Evolutionary conservation across 2,329 filamentous ascomycete species (phyloP).

Genomic region (Paecilomyces formosus): DNA sequence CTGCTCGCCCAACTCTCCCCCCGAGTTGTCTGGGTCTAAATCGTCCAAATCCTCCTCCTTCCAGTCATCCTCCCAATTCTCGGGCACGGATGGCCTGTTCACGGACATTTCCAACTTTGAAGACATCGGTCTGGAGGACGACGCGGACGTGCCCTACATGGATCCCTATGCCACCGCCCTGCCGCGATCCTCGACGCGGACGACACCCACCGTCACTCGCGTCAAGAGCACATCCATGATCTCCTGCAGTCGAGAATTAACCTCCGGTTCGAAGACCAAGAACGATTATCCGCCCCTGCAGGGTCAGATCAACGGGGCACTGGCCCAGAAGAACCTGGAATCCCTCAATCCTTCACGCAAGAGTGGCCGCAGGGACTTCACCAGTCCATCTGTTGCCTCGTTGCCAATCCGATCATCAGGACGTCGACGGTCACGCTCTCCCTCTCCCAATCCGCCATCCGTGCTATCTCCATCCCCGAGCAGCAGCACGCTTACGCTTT

Average conservation of each 20-base stretch:
- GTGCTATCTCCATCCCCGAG: constrained; percentile 23
- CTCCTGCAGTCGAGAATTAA: constrained; percentile 27
- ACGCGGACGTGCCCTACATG: constrained; percentile 36
- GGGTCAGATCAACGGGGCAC: constrained; percentile 18
- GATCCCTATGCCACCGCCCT: not conserved
- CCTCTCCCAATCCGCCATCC: constrained; percentile 9
- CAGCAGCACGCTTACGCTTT: not conserved
- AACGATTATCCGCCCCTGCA: constrained; percentile 14
- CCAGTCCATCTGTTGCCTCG: constrained; percentile 12
- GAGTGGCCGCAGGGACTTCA: constrained; percentile 1
- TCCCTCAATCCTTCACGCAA: constrained; percentile 11
- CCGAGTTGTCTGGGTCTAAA: constrained; percentile 75
- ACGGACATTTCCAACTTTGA: constrained; percentile 80
- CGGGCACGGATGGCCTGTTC: constrained; percentile 59
- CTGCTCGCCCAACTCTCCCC: constrained; percentile 58
- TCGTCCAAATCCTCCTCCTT: constrained; percentile 88
- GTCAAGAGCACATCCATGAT: constrained; percentile 19
- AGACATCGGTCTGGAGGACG: constrained; percentile 80
- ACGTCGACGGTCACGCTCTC: constrained; percentile 6
- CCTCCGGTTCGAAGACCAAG: constrained; percentile 19
- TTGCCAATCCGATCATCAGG: constrained; percentile 12
- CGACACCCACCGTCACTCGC: constrained; percentile 15
- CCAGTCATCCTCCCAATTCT: constrained; percentile 66
- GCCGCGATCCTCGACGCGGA: not conserved
- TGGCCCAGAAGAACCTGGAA: constrained; percentile 13